Evolutionary conservation across 495 filamentous ascomycete genomes (phyloP).

Genomic region (Aspergillus panamensis): DNA sequence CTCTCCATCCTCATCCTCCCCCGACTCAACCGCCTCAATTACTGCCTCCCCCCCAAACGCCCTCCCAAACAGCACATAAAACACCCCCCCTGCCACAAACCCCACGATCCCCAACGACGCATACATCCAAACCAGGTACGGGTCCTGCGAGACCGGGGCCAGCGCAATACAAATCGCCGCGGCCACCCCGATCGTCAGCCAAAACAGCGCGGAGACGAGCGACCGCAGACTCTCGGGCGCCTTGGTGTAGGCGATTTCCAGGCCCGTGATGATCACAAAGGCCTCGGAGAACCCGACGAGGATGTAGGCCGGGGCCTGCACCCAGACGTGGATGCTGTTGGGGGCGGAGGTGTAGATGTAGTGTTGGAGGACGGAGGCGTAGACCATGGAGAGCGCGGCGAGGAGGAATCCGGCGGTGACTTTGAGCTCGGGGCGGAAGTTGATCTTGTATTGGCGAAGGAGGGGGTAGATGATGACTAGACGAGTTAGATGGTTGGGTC

Average conservation of each 20-base stretch:
- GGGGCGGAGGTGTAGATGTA: constrained; percentile 50
- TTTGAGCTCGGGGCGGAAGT: constrained; percentile 59
- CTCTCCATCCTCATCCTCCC: too few relatives aligned
- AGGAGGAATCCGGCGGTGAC: constrained; percentile 61
- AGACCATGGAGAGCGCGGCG: constrained; percentile 50
- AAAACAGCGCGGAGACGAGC: constrained; percentile 28
- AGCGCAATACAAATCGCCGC: constrained; percentile 30
- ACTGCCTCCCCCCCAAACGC: background rate
- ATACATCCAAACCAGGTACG: constrained; percentile 52
- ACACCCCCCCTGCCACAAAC: constrained; percentile 15
- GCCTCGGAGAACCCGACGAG: constrained; percentile 58
- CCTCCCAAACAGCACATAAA: constrained; percentile 16
- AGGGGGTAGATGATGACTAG: constrained; percentile 21
- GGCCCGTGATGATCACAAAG: constrained; percentile 50
- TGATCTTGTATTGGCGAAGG: constrained; percentile 44
- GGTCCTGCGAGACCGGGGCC: constrained; percentile 29
- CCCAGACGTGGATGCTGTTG: constrained; percentile 45
- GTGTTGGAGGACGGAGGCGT: constrained; percentile 58
- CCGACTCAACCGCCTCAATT: background rate
- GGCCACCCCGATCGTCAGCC: constrained; percentile 26
- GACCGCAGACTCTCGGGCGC: constrained; percentile 31
- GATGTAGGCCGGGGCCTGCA: constrained; percentile 54
- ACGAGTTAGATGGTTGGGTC: too few relatives aligned
- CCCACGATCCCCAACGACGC: constrained; percentile 31
- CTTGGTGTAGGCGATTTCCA: constrained; percentile 45